A percentile compares a stretch with the other conserved stretches of the same genome.
Conservation (phyloP, 2,329 filamentous ascomycete genomes). For the Nannizziopsis barbatae region DNA sequence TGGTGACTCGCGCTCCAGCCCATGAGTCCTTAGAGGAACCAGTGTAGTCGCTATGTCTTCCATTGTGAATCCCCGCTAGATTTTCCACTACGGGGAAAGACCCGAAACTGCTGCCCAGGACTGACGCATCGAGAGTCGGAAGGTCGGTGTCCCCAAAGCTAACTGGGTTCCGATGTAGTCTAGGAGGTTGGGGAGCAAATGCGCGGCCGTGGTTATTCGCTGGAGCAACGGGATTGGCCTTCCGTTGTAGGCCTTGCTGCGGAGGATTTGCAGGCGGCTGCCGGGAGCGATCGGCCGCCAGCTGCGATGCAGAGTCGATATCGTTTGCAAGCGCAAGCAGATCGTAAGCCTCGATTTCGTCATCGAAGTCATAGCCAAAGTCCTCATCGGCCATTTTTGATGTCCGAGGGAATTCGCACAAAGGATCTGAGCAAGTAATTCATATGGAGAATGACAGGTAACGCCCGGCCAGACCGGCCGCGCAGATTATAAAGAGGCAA, state of each 20-base stretch:
- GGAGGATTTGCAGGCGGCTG: background rate
- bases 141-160: slow-evolving; percentile 36
- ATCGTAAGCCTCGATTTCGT: slow-evolving; percentile 34
- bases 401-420: background rate
- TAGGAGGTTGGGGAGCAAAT: slow-evolving; percentile 11
- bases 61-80: background rate
- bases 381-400: slow-evolving; percentile 31
- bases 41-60: background rate
- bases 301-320: slow-evolving; percentile 36
- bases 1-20: background rate
- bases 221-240: background rate
- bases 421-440: background rate
- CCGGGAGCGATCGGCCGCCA: slow-evolving; percentile 4
- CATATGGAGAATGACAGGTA: background rate
- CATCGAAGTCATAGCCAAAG: slow-evolving; percentile 39
- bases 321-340: slow-evolving; percentile 37
- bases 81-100: slow-evolving; percentile 4
- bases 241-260: slow-evolving; percentile 2
- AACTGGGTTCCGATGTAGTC: slow-evolving; percentile 21
- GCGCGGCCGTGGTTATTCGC: background rate
- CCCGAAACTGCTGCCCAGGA: slow-evolving; percentile 28
- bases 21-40: background rate
- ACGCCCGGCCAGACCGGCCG: background rate
- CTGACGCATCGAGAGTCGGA: slow-evolving; percentile 34
- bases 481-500: background rate